Evolutionary conservation across 352 stramenopile species (phyloP), one percentile per base, ranked within the genome.

Genomic region (Aphanomyces astaci): DNA sequence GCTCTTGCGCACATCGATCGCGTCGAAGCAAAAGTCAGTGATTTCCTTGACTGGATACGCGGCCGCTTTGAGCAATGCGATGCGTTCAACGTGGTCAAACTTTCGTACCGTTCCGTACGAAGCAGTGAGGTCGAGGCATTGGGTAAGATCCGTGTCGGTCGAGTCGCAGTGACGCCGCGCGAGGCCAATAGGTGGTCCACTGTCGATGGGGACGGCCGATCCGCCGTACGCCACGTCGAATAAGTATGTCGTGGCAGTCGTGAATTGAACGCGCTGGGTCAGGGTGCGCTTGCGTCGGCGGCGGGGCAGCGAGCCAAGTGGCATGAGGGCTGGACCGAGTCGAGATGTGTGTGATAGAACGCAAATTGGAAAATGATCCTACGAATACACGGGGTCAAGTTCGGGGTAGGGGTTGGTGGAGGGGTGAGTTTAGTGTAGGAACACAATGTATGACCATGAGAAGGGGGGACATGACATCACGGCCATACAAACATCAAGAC

Each of bases 41-140:
- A 68, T 51, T 13, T 31, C 49, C 27, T 68, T 68, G 24, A 52
- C 62, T 24, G 27, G 13, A 31, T 68, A 68, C n/a, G 49, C 4
- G 7, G 46, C 25, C 19, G 56, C 56, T 30, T 68, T 60, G 33
- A 68, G 62, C 43, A 68, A 25, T 1, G 22, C 39, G 45, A 68
- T 68, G 46, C 62, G 46, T 13, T 68, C 62, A 19, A 59, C 17
- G 51, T 68, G 62, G 25, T 68, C 62, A 59, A 60, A 68, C 28
- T 40, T 56, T 5, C 43, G 48, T 22, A 68, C 62, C 7, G 19
- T 45, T 2, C 46, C 51, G 33, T 19, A 36, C 5, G 51, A 15
- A 15, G 36, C 7, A 43, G 36, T 32, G 11, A 19, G 5, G 51
- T 32, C 51, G 22, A 33, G 22, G 17, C 33, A 22, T 40, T 39